Evolutionary conservation across 2,329 filamentous ascomycete species (phyloP), one percentile per base, ranked within the genome.

Genomic region (Neofusicoccum umdonicola): DNA sequence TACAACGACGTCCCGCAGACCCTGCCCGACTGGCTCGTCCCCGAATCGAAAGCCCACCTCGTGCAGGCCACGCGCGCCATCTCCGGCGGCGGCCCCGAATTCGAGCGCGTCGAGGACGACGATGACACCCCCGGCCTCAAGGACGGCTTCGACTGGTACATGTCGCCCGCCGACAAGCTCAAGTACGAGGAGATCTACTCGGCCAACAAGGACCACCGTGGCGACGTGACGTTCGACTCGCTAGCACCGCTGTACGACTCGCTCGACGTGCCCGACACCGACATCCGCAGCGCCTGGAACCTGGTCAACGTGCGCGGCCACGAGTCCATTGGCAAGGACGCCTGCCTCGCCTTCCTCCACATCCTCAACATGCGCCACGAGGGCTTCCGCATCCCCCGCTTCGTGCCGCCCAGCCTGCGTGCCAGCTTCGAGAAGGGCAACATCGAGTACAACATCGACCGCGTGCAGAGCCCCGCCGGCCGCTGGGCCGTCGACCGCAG

Each of bases 141-240:
- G 77, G 93, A 97, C 78, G 94, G 94, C 12, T 99, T 99, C 78
- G 95, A 99, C 77, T 99, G 95, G 95, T 99, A 99, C 81, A 99
- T 99, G 92, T 93, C 88, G 66, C 95, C 95, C 0, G 79, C 83
- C 35, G 93, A 99, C 80, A 96, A 96, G 80, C 76, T 87, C 68
- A 98, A 97, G 79, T 99, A 99, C 81, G 93, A 97, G 79, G 92
- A 94, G 71, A 99, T 99, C 79, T 99, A 98, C 80, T 90, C 90
- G 68, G 93, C 96, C 72, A 96, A 93, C 80, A 87, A 93, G 67
- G 91, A 96, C 77, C 87, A 89, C 76, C 89, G 93, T 60, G 95
- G 95, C 68, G 92, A 96, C 68, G 76, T 79, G 41, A 68, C 75
- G 89, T 95, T 97, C 78, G 84, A 87, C 66, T 84, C 91, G 13